A percentile compares a stretch with the other conserved stretches of the same genome.
Conservation (phyloP, 2,329 filamentous ascomycete genomes). For the Nannizziopsis barbatae region DNA sequence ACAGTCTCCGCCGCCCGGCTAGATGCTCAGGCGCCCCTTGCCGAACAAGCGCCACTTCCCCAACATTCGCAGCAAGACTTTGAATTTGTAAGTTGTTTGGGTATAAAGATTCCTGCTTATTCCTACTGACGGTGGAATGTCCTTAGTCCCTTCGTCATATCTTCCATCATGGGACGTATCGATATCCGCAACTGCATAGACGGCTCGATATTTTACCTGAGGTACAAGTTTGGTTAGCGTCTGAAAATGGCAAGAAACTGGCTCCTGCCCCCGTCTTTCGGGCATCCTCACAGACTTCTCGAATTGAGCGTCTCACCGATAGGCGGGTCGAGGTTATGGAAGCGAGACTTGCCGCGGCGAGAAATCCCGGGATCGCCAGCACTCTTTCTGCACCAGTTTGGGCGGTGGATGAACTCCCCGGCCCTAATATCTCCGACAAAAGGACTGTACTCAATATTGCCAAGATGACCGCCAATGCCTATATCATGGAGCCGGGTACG, state of each 20-base stretch:
- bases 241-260: conserved; percentile 32
- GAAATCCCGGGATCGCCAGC: conserved; percentile 55
- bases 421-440: conserved; percentile 76
- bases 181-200: conserved; percentile 65
- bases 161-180: conserved; percentile 78
- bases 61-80: conserved; percentile 19
- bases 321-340: conserved; percentile 66
- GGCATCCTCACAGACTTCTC: conserved; percentile 53
- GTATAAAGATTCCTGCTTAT: background rate
- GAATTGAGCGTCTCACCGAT: conserved; percentile 72
- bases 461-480: conserved; percentile 80
- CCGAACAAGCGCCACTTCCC: conserved; percentile 19
- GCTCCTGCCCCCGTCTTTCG: conserved; percentile 42
- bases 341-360: conserved; percentile 61
- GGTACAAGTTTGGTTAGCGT: conserved; percentile 41
- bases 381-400: conserved; percentile 64
- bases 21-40: background rate
- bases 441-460: conserved; percentile 74
- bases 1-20: background rate
- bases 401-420: conserved; percentile 66
- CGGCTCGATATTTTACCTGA: conserved; percentile 58
- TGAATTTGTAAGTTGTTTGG: conserved; percentile 28
- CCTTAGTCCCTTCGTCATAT: conserved; percentile 60
- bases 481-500: conserved; percentile 59
- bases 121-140: background rate